Evolutionary conservation across 2,329 filamentous ascomycete genomes (phyloP).

Genomic region (Madurella mycetomatis): DNA sequence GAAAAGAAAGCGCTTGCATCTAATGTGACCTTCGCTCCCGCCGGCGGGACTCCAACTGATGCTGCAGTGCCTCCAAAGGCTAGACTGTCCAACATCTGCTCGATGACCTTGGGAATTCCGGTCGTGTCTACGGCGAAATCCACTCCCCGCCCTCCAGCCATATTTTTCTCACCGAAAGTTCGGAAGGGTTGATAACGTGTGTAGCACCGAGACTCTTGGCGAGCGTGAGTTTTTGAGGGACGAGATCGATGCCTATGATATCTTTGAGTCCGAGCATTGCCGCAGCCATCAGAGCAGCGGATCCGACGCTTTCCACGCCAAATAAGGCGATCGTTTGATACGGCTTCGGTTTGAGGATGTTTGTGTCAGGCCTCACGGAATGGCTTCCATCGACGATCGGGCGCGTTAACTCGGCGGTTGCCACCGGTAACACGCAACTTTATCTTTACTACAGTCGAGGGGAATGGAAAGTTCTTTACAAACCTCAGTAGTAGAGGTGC

Average conservation of each 20-base stretch:
- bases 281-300: constrained; percentile 38
- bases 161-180: not conserved
- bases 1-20: constrained; percentile 9
- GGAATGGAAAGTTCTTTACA: too few relatives aligned
- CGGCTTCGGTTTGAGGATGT: constrained; percentile 29
- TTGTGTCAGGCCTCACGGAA: too few relatives aligned
- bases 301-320: constrained; percentile 39
- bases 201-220: constrained; percentile 44
- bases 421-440: too few relatives aligned
- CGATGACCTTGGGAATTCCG: constrained; percentile 28
- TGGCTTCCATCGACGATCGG: too few relatives aligned
- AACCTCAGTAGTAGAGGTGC: too few relatives aligned
- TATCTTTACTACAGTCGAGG: too few relatives aligned
- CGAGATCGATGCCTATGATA: constrained; percentile 45
- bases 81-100: constrained; percentile 29
- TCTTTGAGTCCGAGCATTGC: constrained; percentile 27
- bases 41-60: constrained; percentile 32
- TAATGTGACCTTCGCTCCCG: constrained; percentile 23
- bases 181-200: constrained; percentile 32
- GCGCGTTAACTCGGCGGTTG: too few relatives aligned
- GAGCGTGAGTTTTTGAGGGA: constrained; percentile 37
- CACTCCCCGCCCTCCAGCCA: constrained; percentile 5
- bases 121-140: constrained; percentile 18
- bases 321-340: constrained; percentile 33
- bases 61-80: constrained; percentile 30